Conservation (phyloP, 371 early-diverging fungal species). For the Mortierella sp. region DNA sequence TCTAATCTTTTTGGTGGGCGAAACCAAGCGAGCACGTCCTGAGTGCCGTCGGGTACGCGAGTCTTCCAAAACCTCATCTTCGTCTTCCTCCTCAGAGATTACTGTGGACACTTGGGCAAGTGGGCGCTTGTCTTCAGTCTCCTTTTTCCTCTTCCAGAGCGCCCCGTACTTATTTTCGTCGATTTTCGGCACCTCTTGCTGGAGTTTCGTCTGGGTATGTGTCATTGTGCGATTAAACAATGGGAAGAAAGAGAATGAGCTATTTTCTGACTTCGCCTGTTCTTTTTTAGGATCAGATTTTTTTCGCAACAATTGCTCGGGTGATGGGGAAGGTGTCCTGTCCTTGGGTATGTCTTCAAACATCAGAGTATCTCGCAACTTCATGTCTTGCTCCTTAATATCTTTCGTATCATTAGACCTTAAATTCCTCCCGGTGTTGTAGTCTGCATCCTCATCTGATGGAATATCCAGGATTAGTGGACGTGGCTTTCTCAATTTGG, state of each 20-base stretch:
- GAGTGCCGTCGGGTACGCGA: slow-evolving; percentile 27
- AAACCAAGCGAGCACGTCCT: slow-evolving; percentile 4
- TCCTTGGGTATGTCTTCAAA: slow-evolving; percentile 18
- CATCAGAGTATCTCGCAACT: slow-evolving; percentile 16
- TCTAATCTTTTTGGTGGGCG: slow-evolving; percentile 29
- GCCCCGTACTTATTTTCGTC: neutral
- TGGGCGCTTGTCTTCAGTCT: slow-evolving; percentile 1
- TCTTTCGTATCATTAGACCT: neutral
- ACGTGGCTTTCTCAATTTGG: slow-evolving; percentile 31
- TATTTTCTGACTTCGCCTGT: slow-evolving; percentile 2
- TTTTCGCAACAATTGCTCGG: neutral
- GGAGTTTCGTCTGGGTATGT: neutral
- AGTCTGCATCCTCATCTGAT: slow-evolving; percentile 15
- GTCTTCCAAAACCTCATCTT: slow-evolving; percentile 23
- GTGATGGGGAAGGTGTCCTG: neutral
- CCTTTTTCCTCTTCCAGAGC: slow-evolving; percentile 6
- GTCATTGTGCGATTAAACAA: slow-evolving; percentile 13
- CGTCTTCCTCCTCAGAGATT: slow-evolving; percentile 1
- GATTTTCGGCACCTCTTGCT: neutral
- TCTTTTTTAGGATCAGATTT: slow-evolving; percentile 3
- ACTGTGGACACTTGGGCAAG: neutral
- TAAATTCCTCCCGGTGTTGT: neutral
- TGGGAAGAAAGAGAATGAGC: slow-evolving; percentile 19
- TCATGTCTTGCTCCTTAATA: slow-evolving; percentile 17
- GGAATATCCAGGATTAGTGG: slow-evolving; percentile 21